These are phyloP conservation scores for Bacterosira constricta DNA, from an alignment of 108 stramenopile species.

Conservation along the genomic window DNA sequence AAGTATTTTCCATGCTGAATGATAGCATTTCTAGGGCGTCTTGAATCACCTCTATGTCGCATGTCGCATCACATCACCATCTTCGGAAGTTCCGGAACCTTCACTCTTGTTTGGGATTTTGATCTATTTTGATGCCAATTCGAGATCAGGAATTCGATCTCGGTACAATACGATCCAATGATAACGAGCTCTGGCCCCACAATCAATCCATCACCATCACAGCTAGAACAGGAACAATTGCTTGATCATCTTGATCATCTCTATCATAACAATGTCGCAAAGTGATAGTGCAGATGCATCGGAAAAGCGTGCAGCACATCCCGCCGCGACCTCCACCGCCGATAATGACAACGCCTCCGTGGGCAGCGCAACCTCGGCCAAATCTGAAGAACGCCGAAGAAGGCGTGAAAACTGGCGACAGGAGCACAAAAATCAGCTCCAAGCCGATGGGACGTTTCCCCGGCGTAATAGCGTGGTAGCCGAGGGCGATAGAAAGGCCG, in stretches of 20 bases:
- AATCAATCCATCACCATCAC: not conserved
- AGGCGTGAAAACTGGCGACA: conserved; percentile 32
- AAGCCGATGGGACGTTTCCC: conserved; percentile 43
- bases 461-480: conserved; percentile 1
- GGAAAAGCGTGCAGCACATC: not conserved
- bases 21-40: too few relatives aligned
- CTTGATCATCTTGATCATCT: not conserved
- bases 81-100: too few relatives aligned
- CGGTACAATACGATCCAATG: not conserved
- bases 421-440: conserved; percentile 38
- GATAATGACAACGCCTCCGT: conserved; percentile 23
- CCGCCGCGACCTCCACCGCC: not conserved
- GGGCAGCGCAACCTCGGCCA: conserved; percentile 12
- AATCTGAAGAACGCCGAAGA: conserved; percentile 30
- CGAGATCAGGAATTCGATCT: not conserved
- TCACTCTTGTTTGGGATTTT: too few relatives aligned
- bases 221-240: not conserved
- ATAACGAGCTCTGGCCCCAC: not conserved
- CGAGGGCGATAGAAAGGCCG: conserved; percentile 5
- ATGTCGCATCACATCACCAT: too few relatives aligned
- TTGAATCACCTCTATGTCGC: too few relatives aligned
- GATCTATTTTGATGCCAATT: not conserved
- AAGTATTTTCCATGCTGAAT: too few relatives aligned
- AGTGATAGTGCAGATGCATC: not conserved
- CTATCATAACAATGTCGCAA: not conserved